These are phyloP conservation scores for Xerocomus nothofagi DNA, from an alignment of 1,284 basidiomycete genomes.

Conservation along the genomic window DNA sequence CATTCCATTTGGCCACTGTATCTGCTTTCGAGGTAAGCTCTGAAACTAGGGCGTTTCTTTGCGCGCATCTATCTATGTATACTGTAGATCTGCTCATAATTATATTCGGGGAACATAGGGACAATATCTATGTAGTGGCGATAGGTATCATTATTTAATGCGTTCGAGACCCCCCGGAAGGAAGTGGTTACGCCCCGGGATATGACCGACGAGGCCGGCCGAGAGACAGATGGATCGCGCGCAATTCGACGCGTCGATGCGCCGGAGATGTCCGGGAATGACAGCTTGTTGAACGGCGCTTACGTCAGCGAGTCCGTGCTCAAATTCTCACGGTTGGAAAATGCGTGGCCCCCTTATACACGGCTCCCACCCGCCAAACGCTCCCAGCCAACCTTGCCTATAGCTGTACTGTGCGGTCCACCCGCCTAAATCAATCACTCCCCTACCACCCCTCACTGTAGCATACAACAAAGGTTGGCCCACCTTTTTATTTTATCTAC, in stretches of 20 bases:
- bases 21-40: constrained; percentile 15
- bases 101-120: constrained; percentile 1
- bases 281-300: constrained; percentile 35
- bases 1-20: not conserved
- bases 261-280: constrained; percentile 28
- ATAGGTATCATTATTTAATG: not conserved
- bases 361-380: constrained; percentile 40
- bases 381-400: constrained; percentile 39
- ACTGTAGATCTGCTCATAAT: constrained; percentile 26
- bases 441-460: constrained; percentile 26
- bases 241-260: constrained; percentile 16
- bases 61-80: constrained; percentile 14
- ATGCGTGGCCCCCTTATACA: constrained; percentile 36
- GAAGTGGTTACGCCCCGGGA: constrained; percentile 16
- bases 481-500: constrained; percentile 22
- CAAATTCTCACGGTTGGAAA: constrained; percentile 38
- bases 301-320: constrained; percentile 40
- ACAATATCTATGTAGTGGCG: constrained; percentile 14
- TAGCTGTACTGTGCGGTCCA: constrained; percentile 37
- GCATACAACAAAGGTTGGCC: constrained; percentile 33
- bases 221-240: constrained; percentile 1
- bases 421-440: constrained; percentile 37
- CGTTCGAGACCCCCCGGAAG: constrained; percentile 18
- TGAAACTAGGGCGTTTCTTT: not conserved
- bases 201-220: constrained; percentile 27